A percentile compares a stretch with the other conserved stretches of the same genome.
Evolutionary conservation across 257 asterid species (phyloP).

Genomic region (Nemophila menziesii): DNA sequence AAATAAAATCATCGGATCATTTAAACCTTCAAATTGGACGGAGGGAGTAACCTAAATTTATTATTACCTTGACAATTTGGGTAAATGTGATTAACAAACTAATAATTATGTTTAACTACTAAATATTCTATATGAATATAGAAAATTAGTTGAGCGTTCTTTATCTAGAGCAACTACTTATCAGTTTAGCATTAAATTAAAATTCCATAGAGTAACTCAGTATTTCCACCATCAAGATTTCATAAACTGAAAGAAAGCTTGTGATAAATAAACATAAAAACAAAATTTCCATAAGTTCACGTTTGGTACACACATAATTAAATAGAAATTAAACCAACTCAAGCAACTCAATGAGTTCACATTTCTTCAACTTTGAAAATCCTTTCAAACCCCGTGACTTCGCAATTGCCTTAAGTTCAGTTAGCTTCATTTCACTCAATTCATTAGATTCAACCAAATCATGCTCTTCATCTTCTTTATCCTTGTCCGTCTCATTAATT

Average conservation of each 20-base stretch:
- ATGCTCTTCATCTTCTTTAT: conserved; percentile 7
- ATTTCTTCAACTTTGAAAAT: conserved; percentile 27
- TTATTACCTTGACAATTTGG: no score
- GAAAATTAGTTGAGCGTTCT: no score
- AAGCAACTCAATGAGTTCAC: conserved; percentile 30
- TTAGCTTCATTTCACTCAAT: conserved; percentile 23
- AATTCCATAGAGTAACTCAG: neutral
- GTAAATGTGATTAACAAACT: no score
- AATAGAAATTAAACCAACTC: conserved; percentile 15
- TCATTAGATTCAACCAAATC: conserved; percentile 1
- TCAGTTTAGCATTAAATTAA: no score
- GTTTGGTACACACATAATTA: neutral
- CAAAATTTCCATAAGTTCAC: neutral
- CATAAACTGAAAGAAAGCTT: neutral
- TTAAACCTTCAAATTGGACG: no score
- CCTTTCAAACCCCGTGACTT: conserved; percentile 28
- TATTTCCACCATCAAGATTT: neutral
- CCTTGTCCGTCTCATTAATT: conserved; percentile 12
- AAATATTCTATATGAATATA: no score
- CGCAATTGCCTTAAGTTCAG: conserved; percentile 27
- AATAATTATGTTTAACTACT: no score
- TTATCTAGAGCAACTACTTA: no score
- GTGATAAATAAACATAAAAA: neutral
- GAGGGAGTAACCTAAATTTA: no score
- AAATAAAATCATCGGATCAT: no score